phyloP scores from a whole-genome alignment of 2,329 filamentous ascomycete species.

The Rhynchosporium agropyri region DNA sequence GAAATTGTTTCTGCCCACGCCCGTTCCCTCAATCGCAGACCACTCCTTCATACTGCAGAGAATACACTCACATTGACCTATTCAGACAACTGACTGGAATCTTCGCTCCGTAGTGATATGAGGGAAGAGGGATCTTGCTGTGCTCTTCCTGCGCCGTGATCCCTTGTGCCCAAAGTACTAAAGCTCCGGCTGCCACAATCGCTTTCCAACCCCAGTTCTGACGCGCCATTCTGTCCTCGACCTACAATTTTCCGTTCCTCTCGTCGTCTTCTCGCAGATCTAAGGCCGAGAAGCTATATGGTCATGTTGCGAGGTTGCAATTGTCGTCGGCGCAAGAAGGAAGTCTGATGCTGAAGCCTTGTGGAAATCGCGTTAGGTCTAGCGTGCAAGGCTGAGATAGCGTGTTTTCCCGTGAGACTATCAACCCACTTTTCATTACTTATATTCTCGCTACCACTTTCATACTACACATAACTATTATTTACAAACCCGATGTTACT shows the following conservation, averaged over 20 bases:
- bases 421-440: background rate
- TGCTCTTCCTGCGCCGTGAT: constrained; percentile 32
- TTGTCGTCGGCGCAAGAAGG: constrained; percentile 9
- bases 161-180: constrained; percentile 15
- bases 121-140: constrained; percentile 49
- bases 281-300: background rate
- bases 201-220: constrained; percentile 12
- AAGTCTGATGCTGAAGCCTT: background rate
- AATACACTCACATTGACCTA: constrained; percentile 63
- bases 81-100: constrained; percentile 76
- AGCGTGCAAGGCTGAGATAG: background rate
- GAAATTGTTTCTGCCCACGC: background rate
- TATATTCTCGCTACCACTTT: constrained; percentile 3
- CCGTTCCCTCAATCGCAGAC: background rate
- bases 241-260: background rate
- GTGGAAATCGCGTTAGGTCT: constrained; percentile 7
- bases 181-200: constrained; percentile 17
- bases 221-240: constrained; percentile 22
- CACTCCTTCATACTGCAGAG: background rate
- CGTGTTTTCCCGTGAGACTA: background rate
- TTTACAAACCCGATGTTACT: no score
- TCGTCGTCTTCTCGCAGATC: constrained; percentile 17
- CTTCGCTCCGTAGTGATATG: constrained; percentile 66
- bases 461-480: background rate
- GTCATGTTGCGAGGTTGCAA: constrained; percentile 5